phyloP scores from a whole-genome alignment of 257 asterid genomes.

The Solanum pimpinellifolium region DNA sequence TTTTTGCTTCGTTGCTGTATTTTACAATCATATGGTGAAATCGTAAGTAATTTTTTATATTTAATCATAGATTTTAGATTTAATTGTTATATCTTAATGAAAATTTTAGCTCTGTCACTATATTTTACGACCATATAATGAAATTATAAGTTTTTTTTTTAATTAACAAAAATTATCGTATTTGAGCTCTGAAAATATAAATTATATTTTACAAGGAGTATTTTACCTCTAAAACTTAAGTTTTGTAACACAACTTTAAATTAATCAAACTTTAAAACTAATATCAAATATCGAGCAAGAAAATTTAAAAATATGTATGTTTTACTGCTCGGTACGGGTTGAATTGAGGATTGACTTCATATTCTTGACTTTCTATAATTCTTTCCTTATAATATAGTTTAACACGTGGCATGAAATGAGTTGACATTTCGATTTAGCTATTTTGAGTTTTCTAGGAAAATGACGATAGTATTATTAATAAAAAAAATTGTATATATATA shows the following conservation, averaged over 20 bases:
- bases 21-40: accelerated
- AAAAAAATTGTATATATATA: neutral
- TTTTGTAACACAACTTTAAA: accelerated
- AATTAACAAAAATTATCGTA: too few species aligned
- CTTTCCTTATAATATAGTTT: neutral
- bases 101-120: too few species aligned
- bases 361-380: neutral
- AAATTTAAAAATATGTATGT: neutral
- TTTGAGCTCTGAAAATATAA: neutral
- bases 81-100: too few species aligned
- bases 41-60: neutral
- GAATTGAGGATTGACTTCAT: neutral
- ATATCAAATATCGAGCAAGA: accelerated
- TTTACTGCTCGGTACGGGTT: neutral
- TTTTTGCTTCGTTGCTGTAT: accelerated
- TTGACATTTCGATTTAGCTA: neutral
- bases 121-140: too few species aligned
- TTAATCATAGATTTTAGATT: neutral
- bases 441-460: neutral
- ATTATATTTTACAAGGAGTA: accelerated
- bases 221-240: neutral
- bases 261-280: accelerated
- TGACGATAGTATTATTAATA: neutral
- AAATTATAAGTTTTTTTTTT: too few species aligned
- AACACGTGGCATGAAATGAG: neutral